A percentile compares a stretch with the other conserved stretches of the same genome.
phyloP scores from a whole-genome alignment of 371 early-diverging fungal species.

The Lichtheimia corymbifera region DNA sequence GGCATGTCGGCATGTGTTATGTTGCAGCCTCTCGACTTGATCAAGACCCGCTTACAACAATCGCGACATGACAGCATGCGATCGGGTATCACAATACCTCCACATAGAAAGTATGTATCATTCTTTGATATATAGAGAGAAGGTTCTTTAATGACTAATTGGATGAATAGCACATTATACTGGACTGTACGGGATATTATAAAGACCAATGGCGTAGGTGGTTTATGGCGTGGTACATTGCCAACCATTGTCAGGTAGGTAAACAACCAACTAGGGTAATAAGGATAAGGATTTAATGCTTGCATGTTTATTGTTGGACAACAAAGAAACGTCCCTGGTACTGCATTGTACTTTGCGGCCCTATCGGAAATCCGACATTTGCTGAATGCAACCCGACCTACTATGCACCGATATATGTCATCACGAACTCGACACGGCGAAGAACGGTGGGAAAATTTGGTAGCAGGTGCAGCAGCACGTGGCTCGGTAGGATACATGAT shows the following conservation, averaged over 20 bases:
- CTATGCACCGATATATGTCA: conserved; percentile 34
- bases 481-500: conserved; percentile 84
- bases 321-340: conserved; percentile 81
- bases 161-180: conserved; percentile 51
- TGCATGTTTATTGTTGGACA: not conserved
- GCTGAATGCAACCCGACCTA: conserved; percentile 38
- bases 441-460: conserved; percentile 65
- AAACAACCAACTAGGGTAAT: not conserved
- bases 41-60: conserved; percentile 88
- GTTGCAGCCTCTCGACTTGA: conserved; percentile 92
- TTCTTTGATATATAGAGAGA: not conserved
- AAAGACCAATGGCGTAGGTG: conserved; percentile 63
- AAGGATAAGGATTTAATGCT: not conserved
- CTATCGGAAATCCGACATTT: conserved; percentile 54
- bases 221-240: conserved; percentile 91
- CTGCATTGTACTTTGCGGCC: conserved; percentile 77
- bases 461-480: conserved; percentile 83
- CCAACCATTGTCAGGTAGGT: conserved; percentile 80
- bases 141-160: not conserved
- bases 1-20: conserved; percentile 81
- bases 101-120: not conserved
- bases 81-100: not conserved
- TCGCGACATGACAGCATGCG: conserved; percentile 41
- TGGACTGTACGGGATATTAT: conserved; percentile 61
- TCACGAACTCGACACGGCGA: conserved; percentile 6